A percentile compares a stretch with the other conserved stretches of the same genome.
phyloP scores from a whole-genome alignment of 331 rosid genomes.

The Pyrus hybrid region DNA sequence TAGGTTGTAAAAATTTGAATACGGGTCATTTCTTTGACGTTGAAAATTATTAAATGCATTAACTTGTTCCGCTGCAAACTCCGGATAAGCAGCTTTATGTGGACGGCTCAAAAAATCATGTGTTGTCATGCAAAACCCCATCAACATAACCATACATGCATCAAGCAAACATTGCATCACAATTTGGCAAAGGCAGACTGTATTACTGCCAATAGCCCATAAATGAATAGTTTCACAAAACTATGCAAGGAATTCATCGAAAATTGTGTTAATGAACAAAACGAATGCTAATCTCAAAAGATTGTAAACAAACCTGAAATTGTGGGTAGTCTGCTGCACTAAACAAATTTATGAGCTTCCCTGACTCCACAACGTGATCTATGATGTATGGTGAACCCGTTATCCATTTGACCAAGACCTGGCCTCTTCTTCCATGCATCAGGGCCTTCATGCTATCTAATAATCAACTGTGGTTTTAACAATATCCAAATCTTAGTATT shows the following conservation, averaged over 20 bases:
- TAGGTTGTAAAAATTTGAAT: too few relatives aligned
- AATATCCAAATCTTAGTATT: conserved; percentile 14
- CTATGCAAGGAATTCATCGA: too few relatives aligned
- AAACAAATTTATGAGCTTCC: conserved; percentile 65
- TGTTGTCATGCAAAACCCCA: background rate
- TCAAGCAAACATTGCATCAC: too few relatives aligned
- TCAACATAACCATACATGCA: background rate
- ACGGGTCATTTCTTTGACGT: too few relatives aligned
- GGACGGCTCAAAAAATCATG: too few relatives aligned
- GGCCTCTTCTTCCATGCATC: conserved; percentile 87
- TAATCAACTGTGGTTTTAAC: conserved; percentile 48
- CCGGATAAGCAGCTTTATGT: too few relatives aligned
- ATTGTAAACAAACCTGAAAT: conserved; percentile 54
- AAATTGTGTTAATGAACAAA: too few relatives aligned
- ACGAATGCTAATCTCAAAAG: background rate
- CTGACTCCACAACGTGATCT: conserved; percentile 86
- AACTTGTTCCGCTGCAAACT: too few relatives aligned
- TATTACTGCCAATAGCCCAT: too few relatives aligned
- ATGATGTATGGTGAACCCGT: conserved; percentile 75
- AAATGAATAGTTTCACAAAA: too few relatives aligned
- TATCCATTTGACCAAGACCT: conserved; percentile 62
- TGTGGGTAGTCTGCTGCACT: conserved; percentile 31
- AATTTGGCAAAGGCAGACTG: too few relatives aligned
- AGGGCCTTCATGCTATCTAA: conserved; percentile 90
- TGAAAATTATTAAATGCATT: too few relatives aligned